Evolutionary conservation across 2,329 filamentous ascomycete species (phyloP).

Genomic region (Epichloe bromicola): DNA sequence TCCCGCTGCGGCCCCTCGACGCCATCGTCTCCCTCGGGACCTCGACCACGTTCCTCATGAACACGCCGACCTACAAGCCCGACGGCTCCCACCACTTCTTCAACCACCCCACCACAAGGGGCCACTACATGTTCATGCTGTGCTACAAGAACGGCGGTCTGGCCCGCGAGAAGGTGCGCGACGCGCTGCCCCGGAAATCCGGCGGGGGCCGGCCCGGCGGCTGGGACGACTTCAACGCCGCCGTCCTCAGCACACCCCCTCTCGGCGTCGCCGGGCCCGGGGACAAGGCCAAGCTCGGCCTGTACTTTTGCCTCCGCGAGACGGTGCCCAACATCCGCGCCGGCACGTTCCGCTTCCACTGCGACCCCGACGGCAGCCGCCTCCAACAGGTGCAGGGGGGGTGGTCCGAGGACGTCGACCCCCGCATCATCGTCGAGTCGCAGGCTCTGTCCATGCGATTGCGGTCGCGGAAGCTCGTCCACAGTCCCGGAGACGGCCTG

Average conservation of each 20-base stretch:
- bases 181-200: constrained; percentile 41
- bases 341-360: constrained; percentile 75
- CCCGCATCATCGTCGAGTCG: constrained; percentile 77
- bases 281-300: constrained; percentile 65
- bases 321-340: constrained; percentile 84
- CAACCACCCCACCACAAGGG: constrained; percentile 85
- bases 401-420: constrained; percentile 53
- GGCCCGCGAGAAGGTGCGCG: constrained; percentile 78
- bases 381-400: constrained; percentile 21
- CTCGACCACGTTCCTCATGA: constrained; percentile 95
- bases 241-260: constrained; percentile 55
- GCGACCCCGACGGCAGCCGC: constrained; percentile 39
- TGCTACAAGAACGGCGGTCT: constrained; percentile 98
- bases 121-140: constrained; percentile 99
- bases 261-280: constrained; percentile 45
- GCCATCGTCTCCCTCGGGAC: constrained; percentile 93
- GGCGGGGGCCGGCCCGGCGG: constrained; percentile 26
- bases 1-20: constrained; percentile 76
- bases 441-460: constrained; percentile 85
- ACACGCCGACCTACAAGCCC: constrained; percentile 79
- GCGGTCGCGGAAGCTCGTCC: constrained; percentile 65
- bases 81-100: constrained; percentile 93
- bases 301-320: constrained; percentile 93
- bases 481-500: constrained; percentile 36
- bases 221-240: constrained; percentile 73